Base-by-base conservation (phyloP, 2,329 filamentous ascomycete genomes). In the Aspergillus aculeatus region DNA sequence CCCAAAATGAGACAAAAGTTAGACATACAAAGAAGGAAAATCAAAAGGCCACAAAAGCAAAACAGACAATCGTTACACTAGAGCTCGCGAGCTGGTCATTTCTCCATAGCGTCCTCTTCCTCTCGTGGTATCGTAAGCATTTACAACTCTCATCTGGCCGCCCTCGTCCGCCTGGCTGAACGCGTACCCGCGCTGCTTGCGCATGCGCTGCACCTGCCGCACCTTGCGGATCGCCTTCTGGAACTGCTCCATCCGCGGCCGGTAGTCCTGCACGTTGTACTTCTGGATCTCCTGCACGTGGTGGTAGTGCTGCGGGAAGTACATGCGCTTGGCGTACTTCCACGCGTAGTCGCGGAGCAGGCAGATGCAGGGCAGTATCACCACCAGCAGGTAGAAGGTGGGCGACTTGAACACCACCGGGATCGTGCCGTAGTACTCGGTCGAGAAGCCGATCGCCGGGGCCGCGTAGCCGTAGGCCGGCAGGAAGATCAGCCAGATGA, bases 241-340 rank as follows among this genome's bases (percentile, higher is more conserved):
- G 83, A 99, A 99, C 79, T 99, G 95, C 73, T 99, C 95, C 95
- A 99, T 99, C 72, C 95, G 88, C 63, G 95, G 95, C 72, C 95
- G 84, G 78, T 99, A 99, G 80, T 99, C 95, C 80, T 99, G 95
- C 62, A 99, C 96, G 71, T 99, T 99, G 81, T 98, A 99, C 80
- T 99, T 99, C 77, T 99, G 95, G 68, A 99, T 99, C 80, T 99
- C 95, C 78, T 99, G 95, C 64, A 99, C 95, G 75, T 99, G 95
- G 70, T 99, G 95, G 72, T 99, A 99, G 48, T 91, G 88, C 78
- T 97, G 90, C 23, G 95, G 95, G 68, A 88, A 89, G 80, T 98
- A 99, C 92, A 99, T 97, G 66, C 95, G 86, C 82, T 96, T 97
- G 62, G 86, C 88, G 69, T 98, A 99, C 82, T 99, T 99, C 93